Percentiles rank a stretch among this genome's conserved stretches.
phyloP scores from a whole-genome alignment of 169 alveolate species.

The Miamiensis avidus region DNA sequence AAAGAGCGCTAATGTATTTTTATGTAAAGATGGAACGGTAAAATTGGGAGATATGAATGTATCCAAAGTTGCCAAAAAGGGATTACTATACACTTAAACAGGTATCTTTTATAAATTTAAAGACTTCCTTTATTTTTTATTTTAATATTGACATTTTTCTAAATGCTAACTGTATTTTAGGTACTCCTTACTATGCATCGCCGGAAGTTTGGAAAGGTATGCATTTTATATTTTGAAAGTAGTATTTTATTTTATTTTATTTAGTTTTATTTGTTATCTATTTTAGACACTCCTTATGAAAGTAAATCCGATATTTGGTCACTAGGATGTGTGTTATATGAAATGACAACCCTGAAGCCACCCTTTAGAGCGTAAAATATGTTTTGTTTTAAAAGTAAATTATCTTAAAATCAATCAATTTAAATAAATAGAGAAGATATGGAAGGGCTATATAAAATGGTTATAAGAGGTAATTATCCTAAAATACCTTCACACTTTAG shows the following conservation, averaged over 20 bases:
- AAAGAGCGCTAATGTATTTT: constrained; percentile 72
- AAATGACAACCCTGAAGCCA: constrained; percentile 55
- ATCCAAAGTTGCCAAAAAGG: constrained; percentile 67
- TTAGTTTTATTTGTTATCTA: no score
- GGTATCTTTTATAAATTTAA: no score
- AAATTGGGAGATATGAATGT: constrained; percentile 77
- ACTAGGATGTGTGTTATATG: constrained; percentile 56
- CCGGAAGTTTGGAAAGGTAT: constrained; percentile 67
- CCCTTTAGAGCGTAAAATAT: constrained; percentile 63
- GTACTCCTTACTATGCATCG: constrained; percentile 69
- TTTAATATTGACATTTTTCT: no score
- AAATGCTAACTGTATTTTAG: no score
- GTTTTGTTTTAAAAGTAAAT: constrained; percentile 37
- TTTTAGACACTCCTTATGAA: constrained; percentile 62
- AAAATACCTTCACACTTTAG: constrained; percentile 44
- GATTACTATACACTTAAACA: constrained; percentile 69
- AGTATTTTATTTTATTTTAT: no score
- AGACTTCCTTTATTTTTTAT: constrained; percentile 68
- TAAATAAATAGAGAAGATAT: background rate
- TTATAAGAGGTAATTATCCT: constrained; percentile 53
- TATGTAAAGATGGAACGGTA: constrained; percentile 69
- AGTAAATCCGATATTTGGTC: constrained; percentile 57
- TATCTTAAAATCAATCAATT: no score
- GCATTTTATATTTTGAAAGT: no score
- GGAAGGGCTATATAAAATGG: constrained; percentile 51